Evolutionary conservation across 1,284 basidiomycete genomes (phyloP).

Genomic region (Gomphus bonarii): DNA sequence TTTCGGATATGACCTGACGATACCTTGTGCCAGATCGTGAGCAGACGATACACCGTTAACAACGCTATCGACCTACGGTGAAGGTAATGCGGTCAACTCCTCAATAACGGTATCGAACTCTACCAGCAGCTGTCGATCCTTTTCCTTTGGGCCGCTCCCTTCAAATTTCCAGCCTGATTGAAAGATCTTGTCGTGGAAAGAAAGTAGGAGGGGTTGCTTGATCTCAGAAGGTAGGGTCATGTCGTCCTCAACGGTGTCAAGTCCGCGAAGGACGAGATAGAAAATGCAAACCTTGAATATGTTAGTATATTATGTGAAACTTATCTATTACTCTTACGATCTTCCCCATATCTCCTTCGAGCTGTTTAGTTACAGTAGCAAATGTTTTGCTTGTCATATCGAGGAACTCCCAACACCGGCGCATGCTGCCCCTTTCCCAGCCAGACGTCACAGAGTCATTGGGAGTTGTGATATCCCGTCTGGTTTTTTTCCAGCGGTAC

Average conservation of each 20-base stretch:
- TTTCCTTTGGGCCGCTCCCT: constrained; percentile 42
- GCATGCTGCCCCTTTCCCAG: constrained; percentile 37
- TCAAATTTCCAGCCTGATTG: constrained; percentile 45
- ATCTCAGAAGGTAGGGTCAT: constrained; percentile 43
- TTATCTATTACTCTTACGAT: constrained; percentile 27
- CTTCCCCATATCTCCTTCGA: constrained; percentile 46
- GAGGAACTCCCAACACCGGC: constrained; percentile 42
- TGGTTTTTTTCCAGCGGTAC: constrained; percentile 28
- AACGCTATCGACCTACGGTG: constrained; percentile 24
- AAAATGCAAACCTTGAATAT: constrained; percentile 39
- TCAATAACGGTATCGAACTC: constrained; percentile 44
- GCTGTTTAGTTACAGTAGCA: constrained; percentile 48
- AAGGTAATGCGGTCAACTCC: constrained; percentile 36
- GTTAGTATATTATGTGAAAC: background rate
- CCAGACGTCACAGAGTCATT: constrained; percentile 25
- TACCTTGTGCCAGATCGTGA: constrained; percentile 23
- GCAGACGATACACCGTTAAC: no score
- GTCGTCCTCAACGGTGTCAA: constrained; percentile 55
- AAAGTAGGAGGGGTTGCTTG: constrained; percentile 41
- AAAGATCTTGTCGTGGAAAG: constrained; percentile 40
- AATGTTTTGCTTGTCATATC: constrained; percentile 45
- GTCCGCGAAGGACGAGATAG: constrained; percentile 45
- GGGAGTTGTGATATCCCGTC: constrained; percentile 28
- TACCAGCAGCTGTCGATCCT: constrained; percentile 40
- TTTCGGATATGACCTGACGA: constrained; percentile 39